Base-by-base conservation (phyloP, 192 early-diverging fungal genomes). In the Backusella morwellensis region DNA sequence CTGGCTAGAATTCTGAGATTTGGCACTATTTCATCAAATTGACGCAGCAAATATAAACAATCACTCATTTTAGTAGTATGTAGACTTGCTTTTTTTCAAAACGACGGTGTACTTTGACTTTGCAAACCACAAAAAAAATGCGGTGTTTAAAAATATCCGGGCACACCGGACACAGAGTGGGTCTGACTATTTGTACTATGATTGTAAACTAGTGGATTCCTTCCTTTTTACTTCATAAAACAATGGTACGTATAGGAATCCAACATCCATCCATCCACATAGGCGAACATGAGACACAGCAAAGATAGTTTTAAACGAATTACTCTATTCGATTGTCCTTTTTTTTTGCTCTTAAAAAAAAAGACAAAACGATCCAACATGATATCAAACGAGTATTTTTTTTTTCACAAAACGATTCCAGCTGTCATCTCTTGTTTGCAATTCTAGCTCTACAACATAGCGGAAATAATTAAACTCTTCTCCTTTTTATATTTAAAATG, bases 211-310 rank as follows among this genome's bases (percentile, higher is more conserved):
- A 63, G 23, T 63, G 47, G 23, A 63, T 63, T 63, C 56, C 56
- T 63, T 63, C 56, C 56, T 63, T 63, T 63, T 63, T 63, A 29
- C 56, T 63, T 63, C 56, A 9, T 63, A 63, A 63, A n/a, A 63
- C 3, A 29, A 63, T 63, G 56, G 56, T 63, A 63, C 56, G 56
- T 63, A 63, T 26, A 63, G 29, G 11, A 63, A 23, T 26, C 3
- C 56, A 23, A 63, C 26, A 63, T 63, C 56, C 56, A 63, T 63
- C 56, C 56, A 63, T 50, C 47, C 47, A 50, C n/a, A 50, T 63
- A 63, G 56, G 26, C 56, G 1, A 63, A 23, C 56, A 63, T 23
- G 23, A 63, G 56, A 29, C n/a, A 59, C 56, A 63, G 56, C 26
- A 26, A n/a, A 63, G 23, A 63, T 63, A 63, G 56, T 63, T 63